Percentiles rank a stretch among this genome's conserved stretches.
phyloP scores from a whole-genome alignment of 2,329 filamentous ascomycete species.

The Talaromyces piceae region DNA sequence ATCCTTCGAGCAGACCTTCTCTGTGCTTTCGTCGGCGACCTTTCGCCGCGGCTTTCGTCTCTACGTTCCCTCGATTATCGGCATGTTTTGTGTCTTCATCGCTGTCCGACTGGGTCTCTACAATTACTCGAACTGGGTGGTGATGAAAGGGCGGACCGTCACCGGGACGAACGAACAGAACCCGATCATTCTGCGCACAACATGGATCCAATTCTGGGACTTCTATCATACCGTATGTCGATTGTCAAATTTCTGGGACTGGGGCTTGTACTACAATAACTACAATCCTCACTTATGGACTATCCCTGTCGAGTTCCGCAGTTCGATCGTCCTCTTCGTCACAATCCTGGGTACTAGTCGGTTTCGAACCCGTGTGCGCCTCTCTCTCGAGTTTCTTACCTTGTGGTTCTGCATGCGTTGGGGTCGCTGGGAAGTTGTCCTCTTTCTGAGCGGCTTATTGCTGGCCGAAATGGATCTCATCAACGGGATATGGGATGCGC shows the following conservation, averaged over 20 bases:
- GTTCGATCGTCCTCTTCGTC: constrained; percentile 38
- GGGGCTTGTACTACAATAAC: constrained; percentile 34
- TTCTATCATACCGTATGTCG: constrained; percentile 26
- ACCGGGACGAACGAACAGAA: constrained; percentile 37
- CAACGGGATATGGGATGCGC: constrained; percentile 24
- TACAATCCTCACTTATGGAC: constrained; percentile 43
- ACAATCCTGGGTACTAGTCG: constrained; percentile 35
- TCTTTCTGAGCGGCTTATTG: constrained; percentile 36
- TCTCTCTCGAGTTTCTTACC: constrained; percentile 26
- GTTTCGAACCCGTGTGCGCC: constrained; percentile 24
- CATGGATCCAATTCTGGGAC: constrained; percentile 30
- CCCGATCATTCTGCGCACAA: constrained; percentile 28
- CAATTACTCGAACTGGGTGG: constrained; percentile 30
- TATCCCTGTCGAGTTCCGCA: constrained; percentile 40
- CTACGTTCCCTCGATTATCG: constrained; percentile 36
- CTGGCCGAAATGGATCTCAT: constrained; percentile 39
- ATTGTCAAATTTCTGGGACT: constrained; percentile 34
- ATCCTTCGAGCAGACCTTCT: constrained; percentile 33
- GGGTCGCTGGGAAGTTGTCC: constrained; percentile 37
- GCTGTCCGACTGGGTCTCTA: constrained; percentile 37
- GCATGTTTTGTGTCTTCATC: constrained; percentile 34
- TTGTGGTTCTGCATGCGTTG: constrained; percentile 35
- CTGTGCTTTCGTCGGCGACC: constrained; percentile 35
- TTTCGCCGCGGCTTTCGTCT: constrained; percentile 38
- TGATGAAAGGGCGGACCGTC: constrained; percentile 31